Percentiles rank a stretch among this genome's conserved stretches.
Conservation (phyloP, 305 asterid genomes). For the Stenogyne calaminthoides region DNA sequence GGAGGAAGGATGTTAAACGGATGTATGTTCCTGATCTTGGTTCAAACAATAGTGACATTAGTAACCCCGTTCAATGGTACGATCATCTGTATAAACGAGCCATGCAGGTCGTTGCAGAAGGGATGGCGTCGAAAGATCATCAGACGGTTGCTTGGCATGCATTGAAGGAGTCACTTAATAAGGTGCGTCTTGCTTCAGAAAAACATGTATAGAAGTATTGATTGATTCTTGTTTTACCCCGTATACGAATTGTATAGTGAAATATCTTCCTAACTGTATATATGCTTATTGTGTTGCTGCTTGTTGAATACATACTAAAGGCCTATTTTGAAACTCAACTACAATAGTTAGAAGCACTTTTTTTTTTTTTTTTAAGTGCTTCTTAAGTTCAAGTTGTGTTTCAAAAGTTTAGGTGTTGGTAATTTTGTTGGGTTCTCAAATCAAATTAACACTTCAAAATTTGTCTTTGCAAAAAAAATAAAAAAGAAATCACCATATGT, state of each 20-base stretch:
- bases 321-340: too few relatives aligned
- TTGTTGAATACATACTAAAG: not conserved
- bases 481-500: too few relatives aligned
- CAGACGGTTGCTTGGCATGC: slow-evolving; percentile 77
- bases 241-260: slow-evolving; percentile 26
- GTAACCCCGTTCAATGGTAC: slow-evolving; percentile 68
- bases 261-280: slow-evolving; percentile 25
- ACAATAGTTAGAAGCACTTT: too few relatives aligned
- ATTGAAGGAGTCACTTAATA: slow-evolving; percentile 65
- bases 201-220: slow-evolving; percentile 30
- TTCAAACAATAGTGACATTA: slow-evolving; percentile 52
- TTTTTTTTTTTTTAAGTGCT: too few relatives aligned
- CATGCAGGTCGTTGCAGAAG: slow-evolving; percentile 74
- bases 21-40: slow-evolving; percentile 53
- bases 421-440: not conserved
- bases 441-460: too few relatives aligned
- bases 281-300: slow-evolving; percentile 5
- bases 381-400: too few relatives aligned
- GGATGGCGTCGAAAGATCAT: slow-evolving; percentile 67
- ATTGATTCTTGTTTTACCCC: not conserved
- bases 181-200: slow-evolving; percentile 66
- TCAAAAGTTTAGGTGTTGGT: not conserved
- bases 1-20: slow-evolving; percentile 86
- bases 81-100: slow-evolving; percentile 76
- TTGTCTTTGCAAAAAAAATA: too few relatives aligned